Evolutionary conservation across 208 protist species (phyloP).

Genomic region (Phytomonas francai): DNA sequence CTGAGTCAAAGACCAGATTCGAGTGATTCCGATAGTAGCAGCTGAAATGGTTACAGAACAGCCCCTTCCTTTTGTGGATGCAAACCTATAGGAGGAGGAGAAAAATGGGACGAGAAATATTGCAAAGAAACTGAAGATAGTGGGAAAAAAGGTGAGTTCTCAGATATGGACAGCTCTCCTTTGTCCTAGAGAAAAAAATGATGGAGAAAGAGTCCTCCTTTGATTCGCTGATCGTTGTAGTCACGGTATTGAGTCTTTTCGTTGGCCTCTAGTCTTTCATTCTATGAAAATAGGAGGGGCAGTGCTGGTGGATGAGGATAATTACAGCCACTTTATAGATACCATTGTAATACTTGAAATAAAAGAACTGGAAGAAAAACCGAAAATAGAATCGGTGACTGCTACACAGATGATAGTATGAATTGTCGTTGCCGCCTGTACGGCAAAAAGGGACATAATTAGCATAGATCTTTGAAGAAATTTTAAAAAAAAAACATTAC

Average conservation of each 20-base stretch:
- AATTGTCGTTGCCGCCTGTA: neutral
- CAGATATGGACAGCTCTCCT: neutral
- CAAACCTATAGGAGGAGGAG: neutral
- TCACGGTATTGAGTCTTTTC: neutral
- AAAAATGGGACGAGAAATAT: neutral
- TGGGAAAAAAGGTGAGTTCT: neutral
- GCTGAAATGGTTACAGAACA: neutral
- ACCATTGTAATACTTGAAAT: neutral
- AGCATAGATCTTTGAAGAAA: neutral
- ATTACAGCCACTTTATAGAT: neutral
- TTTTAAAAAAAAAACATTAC: neutral
- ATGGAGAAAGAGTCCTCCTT: neutral
- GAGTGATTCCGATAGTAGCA: neutral
- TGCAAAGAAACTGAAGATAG: neutral
- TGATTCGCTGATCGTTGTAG: neutral
- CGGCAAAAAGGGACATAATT: neutral
- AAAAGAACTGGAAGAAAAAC: neutral
- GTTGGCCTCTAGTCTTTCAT: neutral
- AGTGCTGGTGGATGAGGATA: neutral
- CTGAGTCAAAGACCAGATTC: neutral
- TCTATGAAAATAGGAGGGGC: neutral
- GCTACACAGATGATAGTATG: neutral
- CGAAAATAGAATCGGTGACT: neutral
- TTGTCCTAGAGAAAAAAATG: neutral
- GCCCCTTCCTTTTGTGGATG: neutral